Evolutionary conservation across 352 stramenopile genomes (phyloP).

Genomic region (Pythium plurisporium): DNA sequence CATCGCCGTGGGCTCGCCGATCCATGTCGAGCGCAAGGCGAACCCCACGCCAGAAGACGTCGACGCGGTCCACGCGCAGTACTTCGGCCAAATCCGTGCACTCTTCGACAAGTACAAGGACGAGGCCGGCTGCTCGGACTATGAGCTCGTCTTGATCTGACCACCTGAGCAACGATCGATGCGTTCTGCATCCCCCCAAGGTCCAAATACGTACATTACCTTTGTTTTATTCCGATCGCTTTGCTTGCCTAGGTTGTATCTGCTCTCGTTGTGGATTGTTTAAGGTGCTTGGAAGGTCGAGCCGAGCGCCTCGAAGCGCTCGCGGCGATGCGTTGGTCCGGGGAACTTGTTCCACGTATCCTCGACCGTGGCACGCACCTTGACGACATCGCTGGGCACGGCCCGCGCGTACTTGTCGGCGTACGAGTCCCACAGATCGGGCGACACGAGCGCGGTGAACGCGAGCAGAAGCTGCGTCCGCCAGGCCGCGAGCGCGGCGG

Average conservation of each 20-base stretch:
- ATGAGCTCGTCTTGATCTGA: conserved; percentile 63
- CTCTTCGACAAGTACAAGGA: conserved; percentile 78
- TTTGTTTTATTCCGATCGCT: not conserved
- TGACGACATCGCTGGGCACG: conserved; percentile 44
- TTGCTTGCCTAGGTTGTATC: not conserved
- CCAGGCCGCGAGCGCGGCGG: conserved; percentile 51
- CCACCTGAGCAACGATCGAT: too few relatives aligned
- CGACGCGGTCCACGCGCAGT: conserved; percentile 54
- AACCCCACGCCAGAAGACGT: conserved; percentile 51
- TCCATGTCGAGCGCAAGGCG: conserved; percentile 44
- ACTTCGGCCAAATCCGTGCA: conserved; percentile 46
- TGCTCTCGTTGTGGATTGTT: not conserved
- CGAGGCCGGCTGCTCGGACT: conserved; percentile 65
- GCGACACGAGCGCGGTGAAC: conserved; percentile 63
- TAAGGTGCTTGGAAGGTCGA: conserved; percentile 7
- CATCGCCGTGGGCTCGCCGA: conserved; percentile 58
- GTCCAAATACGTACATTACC: too few relatives aligned
- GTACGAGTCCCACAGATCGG: conserved; percentile 62
- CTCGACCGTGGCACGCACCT: conserved; percentile 28
- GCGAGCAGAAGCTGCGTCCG: conserved; percentile 58
- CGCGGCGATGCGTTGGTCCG: conserved; percentile 43
- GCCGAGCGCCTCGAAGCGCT: conserved; percentile 49
- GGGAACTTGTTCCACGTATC: conserved; percentile 46
- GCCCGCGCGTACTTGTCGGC: conserved; percentile 45
- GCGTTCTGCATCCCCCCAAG: too few relatives aligned